These are phyloP conservation scores for Suillus sp. DNA, from an alignment of 768 basidiomycete genomes.

Conservation along the genomic window DNA sequence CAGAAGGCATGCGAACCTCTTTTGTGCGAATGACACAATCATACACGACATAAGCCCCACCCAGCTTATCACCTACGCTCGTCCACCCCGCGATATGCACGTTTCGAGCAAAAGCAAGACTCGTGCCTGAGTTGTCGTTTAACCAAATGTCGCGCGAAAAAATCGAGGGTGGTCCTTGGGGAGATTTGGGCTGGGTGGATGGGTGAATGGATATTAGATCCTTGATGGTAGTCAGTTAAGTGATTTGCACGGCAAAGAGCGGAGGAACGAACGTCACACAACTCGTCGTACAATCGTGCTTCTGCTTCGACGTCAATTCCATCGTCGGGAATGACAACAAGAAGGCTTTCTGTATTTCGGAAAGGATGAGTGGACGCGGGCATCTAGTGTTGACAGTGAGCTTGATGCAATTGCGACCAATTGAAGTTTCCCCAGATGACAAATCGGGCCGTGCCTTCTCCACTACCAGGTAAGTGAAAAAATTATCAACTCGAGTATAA, in stretches of 20 bases:
- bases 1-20: slow-evolving; percentile 39
- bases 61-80: slow-evolving; percentile 64
- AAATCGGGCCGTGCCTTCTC: background rate
- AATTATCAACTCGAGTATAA: too few species aligned
- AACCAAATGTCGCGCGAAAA: slow-evolving; percentile 74
- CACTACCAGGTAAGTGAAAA: too few species aligned
- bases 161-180: slow-evolving; percentile 49
- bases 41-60: slow-evolving; percentile 72
- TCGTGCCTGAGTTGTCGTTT: slow-evolving; percentile 58
- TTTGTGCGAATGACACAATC: slow-evolving; percentile 71
- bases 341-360: slow-evolving; percentile 44
- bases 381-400: slow-evolving; percentile 10
- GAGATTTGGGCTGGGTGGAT: slow-evolving; percentile 24
- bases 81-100: slow-evolving; percentile 73
- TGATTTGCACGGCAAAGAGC: background rate
- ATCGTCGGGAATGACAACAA: slow-evolving; percentile 55
- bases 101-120: slow-evolving; percentile 59
- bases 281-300: slow-evolving; percentile 64
- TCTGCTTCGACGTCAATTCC: slow-evolving; percentile 70
- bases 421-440: background rate
- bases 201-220: slow-evolving; percentile 19
- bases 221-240: slow-evolving; percentile 8
- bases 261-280: slow-evolving; percentile 44
- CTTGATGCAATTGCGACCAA: background rate
- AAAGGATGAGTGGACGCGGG: slow-evolving; percentile 44